These are phyloP conservation scores for Phytophthora agathidicida DNA, from an alignment of 352 stramenopile species.

Conservation along the genomic window DNA sequence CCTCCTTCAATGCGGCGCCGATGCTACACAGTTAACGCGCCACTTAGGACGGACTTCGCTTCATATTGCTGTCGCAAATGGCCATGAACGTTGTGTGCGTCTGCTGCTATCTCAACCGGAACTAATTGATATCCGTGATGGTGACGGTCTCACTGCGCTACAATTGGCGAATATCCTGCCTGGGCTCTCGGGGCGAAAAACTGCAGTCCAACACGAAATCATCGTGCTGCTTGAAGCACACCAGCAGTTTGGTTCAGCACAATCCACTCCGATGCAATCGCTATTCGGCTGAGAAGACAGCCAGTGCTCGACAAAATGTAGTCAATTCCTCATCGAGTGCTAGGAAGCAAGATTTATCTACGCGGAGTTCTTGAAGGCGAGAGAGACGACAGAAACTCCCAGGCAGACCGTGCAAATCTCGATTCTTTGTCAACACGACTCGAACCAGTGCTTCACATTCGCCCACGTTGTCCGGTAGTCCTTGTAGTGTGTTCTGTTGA, in stretches of 20 bases:
- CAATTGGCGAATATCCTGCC: slow-evolving; percentile 29
- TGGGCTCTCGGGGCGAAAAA: neutral
- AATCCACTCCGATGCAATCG: slow-evolving; percentile 2
- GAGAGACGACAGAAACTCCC: slow-evolving; percentile 25
- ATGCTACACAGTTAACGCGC: slow-evolving; percentile 24
- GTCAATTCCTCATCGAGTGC: slow-evolving; percentile 38
- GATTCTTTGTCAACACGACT: slow-evolving; percentile 50
- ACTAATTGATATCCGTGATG: slow-evolving; percentile 17
- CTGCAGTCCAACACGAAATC: slow-evolving; percentile 18
- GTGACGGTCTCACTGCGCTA: slow-evolving; percentile 34
- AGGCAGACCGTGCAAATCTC: slow-evolving; percentile 33
- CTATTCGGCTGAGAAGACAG: slow-evolving; percentile 49
- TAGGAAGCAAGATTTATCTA: slow-evolving; percentile 65
- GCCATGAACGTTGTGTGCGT: slow-evolving; percentile 25
- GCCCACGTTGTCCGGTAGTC: slow-evolving; percentile 38
- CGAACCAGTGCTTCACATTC: slow-evolving; percentile 33
- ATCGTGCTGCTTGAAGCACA: slow-evolving; percentile 32
- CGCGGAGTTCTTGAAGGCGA: slow-evolving; percentile 37
- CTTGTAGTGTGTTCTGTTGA: slow-evolving; percentile 37
- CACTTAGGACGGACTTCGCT: slow-evolving; percentile 31
- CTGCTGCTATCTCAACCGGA: slow-evolving; percentile 15
- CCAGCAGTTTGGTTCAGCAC: neutral
- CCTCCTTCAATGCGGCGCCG: slow-evolving; percentile 43
- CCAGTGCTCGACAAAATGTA: slow-evolving; percentile 43
- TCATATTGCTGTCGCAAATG: slow-evolving; percentile 33